Evolutionary conservation across 352 stramenopile genomes (phyloP).

Genomic region (Phytophthora citrophthora): DNA sequence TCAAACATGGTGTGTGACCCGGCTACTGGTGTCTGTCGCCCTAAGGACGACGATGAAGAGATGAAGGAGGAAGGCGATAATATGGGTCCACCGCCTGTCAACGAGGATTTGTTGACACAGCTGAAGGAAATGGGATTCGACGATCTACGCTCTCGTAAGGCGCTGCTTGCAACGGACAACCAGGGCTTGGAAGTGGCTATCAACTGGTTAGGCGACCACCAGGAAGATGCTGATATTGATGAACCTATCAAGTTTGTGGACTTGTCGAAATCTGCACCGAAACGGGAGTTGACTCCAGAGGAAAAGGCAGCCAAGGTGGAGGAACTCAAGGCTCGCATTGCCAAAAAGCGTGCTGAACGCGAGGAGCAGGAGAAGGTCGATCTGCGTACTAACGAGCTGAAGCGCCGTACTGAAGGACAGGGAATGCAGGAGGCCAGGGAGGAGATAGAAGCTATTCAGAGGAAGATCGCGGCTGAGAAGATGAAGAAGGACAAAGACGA

Average conservation of each 20-base stretch:
- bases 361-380: slow-evolving; percentile 83
- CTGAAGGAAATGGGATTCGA: slow-evolving; percentile 89
- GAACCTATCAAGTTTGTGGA: slow-evolving; percentile 89
- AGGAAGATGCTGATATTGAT: slow-evolving; percentile 91
- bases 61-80: slow-evolving; percentile 40
- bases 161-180: slow-evolving; percentile 81
- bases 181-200: slow-evolving; percentile 79
- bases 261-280: slow-evolving; percentile 47
- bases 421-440: slow-evolving; percentile 79
- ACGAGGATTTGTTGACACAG: slow-evolving; percentile 70
- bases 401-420: slow-evolving; percentile 75
- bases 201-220: slow-evolving; percentile 89
- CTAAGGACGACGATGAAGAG: slow-evolving; percentile 39
- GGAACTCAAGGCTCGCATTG: slow-evolving; percentile 83
- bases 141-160: slow-evolving; percentile 82
- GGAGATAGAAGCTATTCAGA: slow-evolving; percentile 84
- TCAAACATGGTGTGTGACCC: slow-evolving; percentile 76
- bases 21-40: slow-evolving; percentile 59
- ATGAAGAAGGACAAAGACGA: slow-evolving; percentile 91
- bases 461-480: slow-evolving; percentile 80
- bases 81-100: slow-evolving; percentile 59
- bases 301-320: slow-evolving; percentile 90
- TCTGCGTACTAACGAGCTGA: slow-evolving; percentile 74
- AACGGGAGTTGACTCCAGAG: slow-evolving; percentile 76
- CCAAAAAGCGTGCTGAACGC: slow-evolving; percentile 75